Conservation (phyloP, 345 rosid genomes). For the Rhodamnia rubescens region DNA sequence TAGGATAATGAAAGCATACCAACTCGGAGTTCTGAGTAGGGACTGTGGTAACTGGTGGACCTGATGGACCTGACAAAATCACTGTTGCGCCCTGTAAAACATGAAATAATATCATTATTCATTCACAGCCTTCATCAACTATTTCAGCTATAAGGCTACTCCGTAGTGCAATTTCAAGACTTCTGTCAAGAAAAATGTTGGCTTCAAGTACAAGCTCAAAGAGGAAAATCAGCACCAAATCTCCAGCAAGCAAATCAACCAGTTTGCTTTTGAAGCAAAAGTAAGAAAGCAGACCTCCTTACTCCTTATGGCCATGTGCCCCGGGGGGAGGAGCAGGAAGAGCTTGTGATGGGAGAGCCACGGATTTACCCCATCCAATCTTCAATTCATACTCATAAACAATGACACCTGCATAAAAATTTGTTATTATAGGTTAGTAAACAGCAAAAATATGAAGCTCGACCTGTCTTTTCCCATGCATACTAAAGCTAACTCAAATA, state of each 20-base stretch:
- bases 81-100: constrained; percentile 76
- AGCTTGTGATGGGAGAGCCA: constrained; percentile 98
- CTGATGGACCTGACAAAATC: constrained; percentile 96
- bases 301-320: constrained; percentile 98
- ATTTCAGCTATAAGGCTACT: neutral
- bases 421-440: neutral
- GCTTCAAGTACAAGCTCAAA: neutral
- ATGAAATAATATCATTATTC: constrained; percentile 2
- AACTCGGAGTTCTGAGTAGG: constrained; percentile 83
- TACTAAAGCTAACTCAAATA: neutral
- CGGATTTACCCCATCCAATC: constrained; percentile 99
- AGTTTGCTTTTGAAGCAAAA: neutral
- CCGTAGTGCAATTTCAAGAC: neutral
- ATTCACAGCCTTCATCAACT: neutral
- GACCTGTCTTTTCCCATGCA: neutral
- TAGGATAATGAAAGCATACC: constrained; percentile 22
- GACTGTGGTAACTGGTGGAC: constrained; percentile 80
- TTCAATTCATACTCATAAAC: constrained; percentile 94
- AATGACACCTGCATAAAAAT: constrained; percentile 57
- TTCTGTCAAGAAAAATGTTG: neutral
- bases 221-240: neutral
- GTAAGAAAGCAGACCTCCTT: constrained; percentile 57
- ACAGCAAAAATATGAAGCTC: neutral
- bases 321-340: constrained; percentile 98
- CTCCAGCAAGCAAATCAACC: neutral